Base-by-base conservation (phyloP, 2,329 filamentous ascomycete genomes). In the Cladophialophora carrionii region DNA sequence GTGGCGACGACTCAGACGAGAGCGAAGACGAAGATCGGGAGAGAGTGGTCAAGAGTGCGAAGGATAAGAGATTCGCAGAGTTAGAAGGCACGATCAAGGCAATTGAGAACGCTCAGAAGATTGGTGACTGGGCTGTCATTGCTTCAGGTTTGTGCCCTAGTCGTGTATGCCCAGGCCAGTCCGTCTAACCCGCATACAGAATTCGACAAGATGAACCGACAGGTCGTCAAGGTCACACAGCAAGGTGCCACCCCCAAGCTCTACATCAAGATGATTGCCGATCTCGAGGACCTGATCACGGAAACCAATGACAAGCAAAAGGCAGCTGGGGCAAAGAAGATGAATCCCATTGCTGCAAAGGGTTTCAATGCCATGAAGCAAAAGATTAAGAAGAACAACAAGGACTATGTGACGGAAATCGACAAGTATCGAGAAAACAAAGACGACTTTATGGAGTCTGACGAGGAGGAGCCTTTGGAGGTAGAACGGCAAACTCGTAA, bases 321-420 rank as follows among this genome's bases (percentile, higher is more conserved):
- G 84, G 90, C 96, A 72, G 90, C 91, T 2, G 88, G 89, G 69
- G 57, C 57, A 4, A 97, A 97, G 87, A 98, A 97, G 86, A 96
- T 98, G 93, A 99, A 96, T 82, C 92, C 93, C 68, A 95, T 89
- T 76, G 96, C 94, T 76, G 90, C 92, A 71, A 91, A 92, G 80
- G 92, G 93, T 74, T 86, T 99, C 75, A 99, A 98, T 78, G 92
- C 93, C 68, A 91, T 98, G 75, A 96, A 97, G 82, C 95, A 99
- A 80, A 93, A 93, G 82, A 92, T 99, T 83, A 93, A 94, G 87
- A 98, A 97, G 87, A 94, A 94, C 82, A 96, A 94, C 85, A 96
- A 96, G 82, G 94, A 98, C 70, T 94, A 94, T 81, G 87, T 91
- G 75, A 83, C 85, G 68, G 91, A 96, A 75, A 89, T 99, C 73